These are phyloP conservation scores for Dactylellina cionopaga DNA, from an alignment of 2,329 filamentous ascomycete species.

Conservation along the genomic window DNA sequence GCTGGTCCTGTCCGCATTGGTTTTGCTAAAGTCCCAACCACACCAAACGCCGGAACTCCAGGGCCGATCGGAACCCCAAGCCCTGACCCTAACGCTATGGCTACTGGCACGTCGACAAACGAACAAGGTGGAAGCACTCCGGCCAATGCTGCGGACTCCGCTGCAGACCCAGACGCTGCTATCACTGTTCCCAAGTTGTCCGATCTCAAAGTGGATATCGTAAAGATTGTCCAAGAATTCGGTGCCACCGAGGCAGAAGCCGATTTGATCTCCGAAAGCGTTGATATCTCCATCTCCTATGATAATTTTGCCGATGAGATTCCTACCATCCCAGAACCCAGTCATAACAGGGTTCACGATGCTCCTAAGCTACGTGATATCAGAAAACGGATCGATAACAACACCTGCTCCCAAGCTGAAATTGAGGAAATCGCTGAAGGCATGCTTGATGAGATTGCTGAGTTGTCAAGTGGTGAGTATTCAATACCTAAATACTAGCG, in stretches of 20 bases:
- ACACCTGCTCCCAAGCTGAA: constrained; percentile 82
- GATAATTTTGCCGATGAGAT: constrained; percentile 81
- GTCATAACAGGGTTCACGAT: constrained; percentile 87
- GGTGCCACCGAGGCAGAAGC: constrained; percentile 84
- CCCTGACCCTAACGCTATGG: constrained; percentile 79
- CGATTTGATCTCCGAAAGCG: constrained; percentile 74
- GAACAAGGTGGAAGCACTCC: constrained; percentile 58
- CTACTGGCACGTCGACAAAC: constrained; percentile 60
- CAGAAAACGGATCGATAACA: constrained; percentile 96
- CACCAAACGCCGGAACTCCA: constrained; percentile 78
- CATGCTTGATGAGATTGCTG: constrained; percentile 96
- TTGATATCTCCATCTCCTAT: constrained; percentile 81
- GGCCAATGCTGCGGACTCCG: constrained; percentile 60
- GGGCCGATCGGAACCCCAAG: constrained; percentile 89
- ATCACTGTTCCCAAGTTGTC: constrained; percentile 76
- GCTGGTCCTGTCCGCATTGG: constrained; percentile 94
- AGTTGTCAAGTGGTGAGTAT: constrained; percentile 69
- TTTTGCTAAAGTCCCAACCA: constrained; percentile 93
- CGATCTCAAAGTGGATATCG: constrained; percentile 83
- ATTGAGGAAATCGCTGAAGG: constrained; percentile 91
- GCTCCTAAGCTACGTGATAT: constrained; percentile 95
- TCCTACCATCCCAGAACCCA: constrained; percentile 86
- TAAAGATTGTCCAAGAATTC: constrained; percentile 86
- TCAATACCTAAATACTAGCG: neutral
- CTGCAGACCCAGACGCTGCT: constrained; percentile 60